A percentile compares a stretch with the other conserved stretches of the same genome.
Conservation (phyloP, 2,329 filamentous ascomycete species). For the Fusarium kyushuense region DNA sequence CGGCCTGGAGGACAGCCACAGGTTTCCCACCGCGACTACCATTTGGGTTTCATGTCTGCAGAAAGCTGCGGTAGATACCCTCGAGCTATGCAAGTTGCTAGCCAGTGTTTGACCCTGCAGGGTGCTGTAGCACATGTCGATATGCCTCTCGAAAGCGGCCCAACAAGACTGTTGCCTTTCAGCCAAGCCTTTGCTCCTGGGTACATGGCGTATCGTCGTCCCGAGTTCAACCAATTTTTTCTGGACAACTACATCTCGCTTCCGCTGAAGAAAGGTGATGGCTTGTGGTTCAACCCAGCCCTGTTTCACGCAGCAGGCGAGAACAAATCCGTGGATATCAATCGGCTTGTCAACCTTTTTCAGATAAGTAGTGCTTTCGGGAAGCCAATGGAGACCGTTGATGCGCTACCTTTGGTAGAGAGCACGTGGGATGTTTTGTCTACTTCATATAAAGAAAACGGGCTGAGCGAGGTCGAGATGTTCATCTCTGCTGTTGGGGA, state of each 20-base stretch:
- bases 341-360: constrained; percentile 70
- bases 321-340: constrained; percentile 61
- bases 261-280: constrained; percentile 67
- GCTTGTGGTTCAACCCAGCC: constrained; percentile 73
- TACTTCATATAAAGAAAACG: constrained; percentile 50
- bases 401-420: constrained; percentile 62
- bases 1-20: constrained; percentile 69
- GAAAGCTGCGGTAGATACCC: constrained; percentile 62
- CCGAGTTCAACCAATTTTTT: constrained; percentile 67
- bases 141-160: constrained; percentile 69
- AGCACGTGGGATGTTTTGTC: constrained; percentile 58
- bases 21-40: constrained; percentile 71
- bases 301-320: constrained; percentile 72
- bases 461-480: constrained; percentile 58
- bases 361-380: constrained; percentile 73
- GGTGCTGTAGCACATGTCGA: constrained; percentile 72
- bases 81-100: constrained; percentile 64
- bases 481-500: constrained; percentile 65
- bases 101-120: constrained; percentile 70
- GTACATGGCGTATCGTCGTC: constrained; percentile 67
- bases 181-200: constrained; percentile 69
- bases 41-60: constrained; percentile 70
- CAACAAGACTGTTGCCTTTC: constrained; percentile 71
- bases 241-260: constrained; percentile 63
- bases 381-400: constrained; percentile 72